Base-by-base conservation (phyloP, 352 stramenopile genomes). In the Phytophthora pinifolia region DNA sequence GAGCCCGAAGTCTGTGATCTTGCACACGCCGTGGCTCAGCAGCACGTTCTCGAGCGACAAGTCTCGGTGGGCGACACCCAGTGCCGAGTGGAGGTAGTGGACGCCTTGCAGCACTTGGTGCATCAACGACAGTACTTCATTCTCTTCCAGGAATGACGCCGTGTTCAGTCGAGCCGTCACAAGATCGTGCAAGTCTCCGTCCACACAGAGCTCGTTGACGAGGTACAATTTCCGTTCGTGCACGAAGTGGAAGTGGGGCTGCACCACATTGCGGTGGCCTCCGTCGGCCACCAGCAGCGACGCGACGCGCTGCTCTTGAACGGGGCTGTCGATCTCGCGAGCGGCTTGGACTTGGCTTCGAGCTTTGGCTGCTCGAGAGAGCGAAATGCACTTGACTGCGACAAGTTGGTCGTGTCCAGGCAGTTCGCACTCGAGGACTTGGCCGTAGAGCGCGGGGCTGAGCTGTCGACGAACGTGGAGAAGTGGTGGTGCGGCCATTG, bases 1-100 rank as follows among this genome's bases (percentile, higher is more conserved):
- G 6, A 87, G 62, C 1, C 74, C 79, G 50, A 86, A 89, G 41
- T 89, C 76, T 6, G 62, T 70, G 22, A 89, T 75, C 50, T 83
- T 81, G 58, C 68, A 82, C 8, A 70, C 48, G 0, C 53, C 61
- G 10, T 18, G 29, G 44, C 48, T 63, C 18, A 77, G 25, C 7
- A 87, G 27, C 4, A 88, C 54, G 53, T 85, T 88, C 54, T 88
- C 77, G 8, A 83, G 61, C 4, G 76, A 84, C 32, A 86, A 25
- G 17, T 85, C 76, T 17, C 76, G 69, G 37, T 83, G 74, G 0
- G 74, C 72, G 22, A 85, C 56, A 22, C 66, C 54, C 4, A 79
- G 17, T 1, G 14, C 47, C 10, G 44, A 34, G 36, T 87, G 76
- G 5, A 87, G 66, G 42, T 74, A 85, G 33, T 65, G 9, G 10